Evolutionary conservation across 768 basidiomycete species (phyloP).

Genomic region (Rhizopogon sp.): DNA sequence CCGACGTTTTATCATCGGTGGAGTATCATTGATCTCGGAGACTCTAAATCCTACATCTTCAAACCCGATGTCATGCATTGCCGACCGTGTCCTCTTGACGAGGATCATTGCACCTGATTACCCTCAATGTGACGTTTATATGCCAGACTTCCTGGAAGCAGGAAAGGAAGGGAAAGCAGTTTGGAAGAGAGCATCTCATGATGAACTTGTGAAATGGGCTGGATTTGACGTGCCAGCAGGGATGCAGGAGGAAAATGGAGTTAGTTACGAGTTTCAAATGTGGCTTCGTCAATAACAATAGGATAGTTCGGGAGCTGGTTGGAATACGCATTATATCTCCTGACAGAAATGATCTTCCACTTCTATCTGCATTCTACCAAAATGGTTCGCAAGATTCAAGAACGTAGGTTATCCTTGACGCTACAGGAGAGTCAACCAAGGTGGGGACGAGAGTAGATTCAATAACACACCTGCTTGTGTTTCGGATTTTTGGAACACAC

Average conservation of each 20-base stretch:
- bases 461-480: slow-evolving; percentile 81
- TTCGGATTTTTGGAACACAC: slow-evolving; percentile 93
- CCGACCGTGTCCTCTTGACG: slow-evolving; percentile 85
- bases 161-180: slow-evolving; percentile 12
- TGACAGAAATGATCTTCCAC: not conserved
- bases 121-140: slow-evolving; percentile 80
- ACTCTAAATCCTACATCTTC: slow-evolving; percentile 40
- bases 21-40: slow-evolving; percentile 78
- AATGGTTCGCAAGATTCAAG: not conserved
- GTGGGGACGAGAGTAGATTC: not conserved
- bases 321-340: not conserved
- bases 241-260: slow-evolving; percentile 74
- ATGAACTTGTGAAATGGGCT: slow-evolving; percentile 69
- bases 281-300: slow-evolving; percentile 53
- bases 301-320: not conserved
- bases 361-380: not conserved
- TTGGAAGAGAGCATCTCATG: slow-evolving; percentile 60
- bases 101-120: slow-evolving; percentile 73
- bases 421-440: slow-evolving; percentile 30
- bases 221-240: slow-evolving; percentile 71
- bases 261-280: slow-evolving; percentile 93
- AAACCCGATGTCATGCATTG: slow-evolving; percentile 33
- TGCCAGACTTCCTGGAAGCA: slow-evolving; percentile 63
- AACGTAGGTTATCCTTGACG: slow-evolving; percentile 52
- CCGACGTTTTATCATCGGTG: slow-evolving; percentile 85